Base-by-base conservation (phyloP, 306 rosid species). In the Rubus parviflorus region DNA sequence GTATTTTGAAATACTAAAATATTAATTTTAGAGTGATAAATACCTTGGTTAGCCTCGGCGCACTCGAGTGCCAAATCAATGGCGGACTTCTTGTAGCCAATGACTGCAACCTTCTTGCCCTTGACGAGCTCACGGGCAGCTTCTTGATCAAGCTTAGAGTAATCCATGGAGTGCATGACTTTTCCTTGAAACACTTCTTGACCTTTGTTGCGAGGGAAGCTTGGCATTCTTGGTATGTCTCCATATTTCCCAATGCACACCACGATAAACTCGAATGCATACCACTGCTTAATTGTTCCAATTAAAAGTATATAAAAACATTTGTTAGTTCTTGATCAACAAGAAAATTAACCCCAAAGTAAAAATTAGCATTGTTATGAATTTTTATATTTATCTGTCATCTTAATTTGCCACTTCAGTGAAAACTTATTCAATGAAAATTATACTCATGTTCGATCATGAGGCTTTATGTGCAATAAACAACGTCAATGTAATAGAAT, bases 181-280 rank as follows among this genome's bases (percentile, higher is more conserved):
- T 81, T 86, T 11, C 94, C 94, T 8, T 43, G 67, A 73, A 90
- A 88, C 37, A 65, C 73, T 35, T 89, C 85, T 62, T 70, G 85
- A 10, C 89, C 89, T 53, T 69, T 85, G 35, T 78, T 86, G 19
- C 25, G 20, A 30, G 87, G 83, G 51, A 48, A 86, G 25, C 7
- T 76, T 62, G 86, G 90, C 65, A 81, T 81, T 72, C 77, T 84
- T 48, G 89, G 83, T 40, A 86, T 12, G 73, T 90, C 92, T 77
- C 94, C 92, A 37, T 88, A 86, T 77, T 83, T 88, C 7, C 92
- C 90, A 35, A 83, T 76, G 86, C 94, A 86, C 45, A 90, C 81
- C 30, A 85, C 90, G 43, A 90, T 70, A 20, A 90, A 76, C 86
- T 90, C 90, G 58, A 90, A 88, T 1, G 75, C 87, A 68, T 86